Conservation (phyloP, 1,139 yeast species). For the Zygosaccharomyces sapae region DNA sequence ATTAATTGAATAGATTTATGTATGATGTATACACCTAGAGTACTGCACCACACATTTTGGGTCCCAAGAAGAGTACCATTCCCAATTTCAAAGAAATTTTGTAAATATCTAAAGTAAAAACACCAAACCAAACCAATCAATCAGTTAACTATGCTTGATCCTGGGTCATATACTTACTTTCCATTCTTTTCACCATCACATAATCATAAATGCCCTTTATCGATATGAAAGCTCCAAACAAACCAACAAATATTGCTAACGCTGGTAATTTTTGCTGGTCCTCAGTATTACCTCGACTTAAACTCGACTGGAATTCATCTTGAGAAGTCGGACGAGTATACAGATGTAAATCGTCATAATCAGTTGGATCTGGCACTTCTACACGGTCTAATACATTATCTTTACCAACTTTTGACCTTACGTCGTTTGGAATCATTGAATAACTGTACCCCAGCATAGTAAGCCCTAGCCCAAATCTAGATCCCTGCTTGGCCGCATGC, state of each 20-base stretch:
- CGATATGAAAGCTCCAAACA: constrained; percentile 62
- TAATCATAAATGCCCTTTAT: constrained; percentile 68
- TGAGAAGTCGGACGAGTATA: constrained; percentile 23
- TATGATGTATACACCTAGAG: neutral
- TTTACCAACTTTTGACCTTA: constrained; percentile 35
- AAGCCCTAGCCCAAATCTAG: constrained; percentile 86
- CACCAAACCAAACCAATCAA: neutral
- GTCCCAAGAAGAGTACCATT: neutral
- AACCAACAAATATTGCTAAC: constrained; percentile 31
- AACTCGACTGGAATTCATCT: constrained; percentile 47
- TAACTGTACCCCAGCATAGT: constrained; percentile 78
- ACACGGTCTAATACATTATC: constrained; percentile 36
- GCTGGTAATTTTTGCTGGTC: constrained; percentile 40
- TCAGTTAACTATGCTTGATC: constrained; percentile 20
- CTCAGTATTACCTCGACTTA: constrained; percentile 40
- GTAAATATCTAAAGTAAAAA: neutral
- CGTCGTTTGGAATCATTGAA: constrained; percentile 57
- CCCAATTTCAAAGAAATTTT: neutral
- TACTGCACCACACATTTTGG: neutral
- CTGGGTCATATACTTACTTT: constrained; percentile 38
- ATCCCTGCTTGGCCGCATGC: constrained; percentile 95
- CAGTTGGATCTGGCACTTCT: constrained; percentile 54
- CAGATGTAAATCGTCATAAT: constrained; percentile 44
- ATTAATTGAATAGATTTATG: neutral
- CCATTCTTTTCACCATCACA: constrained; percentile 72